These are phyloP conservation scores for Pilaira anomala DNA, from an alignment of 192 early-diverging fungal genomes.

Conservation along the genomic window DNA sequence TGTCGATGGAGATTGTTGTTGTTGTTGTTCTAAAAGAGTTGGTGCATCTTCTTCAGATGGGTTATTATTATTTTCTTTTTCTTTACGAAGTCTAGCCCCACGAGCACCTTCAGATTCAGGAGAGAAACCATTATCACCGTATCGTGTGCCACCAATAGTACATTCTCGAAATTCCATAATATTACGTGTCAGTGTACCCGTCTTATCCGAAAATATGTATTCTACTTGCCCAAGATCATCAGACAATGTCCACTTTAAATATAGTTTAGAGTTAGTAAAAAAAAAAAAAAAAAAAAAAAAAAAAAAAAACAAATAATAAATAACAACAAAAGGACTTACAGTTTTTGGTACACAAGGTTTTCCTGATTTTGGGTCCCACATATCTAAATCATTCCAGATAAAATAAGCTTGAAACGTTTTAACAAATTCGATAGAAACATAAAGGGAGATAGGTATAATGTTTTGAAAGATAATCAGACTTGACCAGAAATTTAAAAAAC, in stretches of 20 bases:
- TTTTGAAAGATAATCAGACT: constrained; percentile 93
- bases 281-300: background rate
- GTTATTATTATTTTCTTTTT: constrained; percentile 51
- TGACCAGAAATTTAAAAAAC: constrained; percentile 48
- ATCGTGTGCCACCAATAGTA: constrained; percentile 80
- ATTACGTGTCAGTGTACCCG: constrained; percentile 93
- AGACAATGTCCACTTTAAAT: constrained; percentile 83
- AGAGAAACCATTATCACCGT: constrained; percentile 75
- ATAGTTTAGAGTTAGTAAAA: background rate
- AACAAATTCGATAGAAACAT: constrained; percentile 90
- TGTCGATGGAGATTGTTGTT: too few relatives aligned
- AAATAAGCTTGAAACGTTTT: constrained; percentile 87
- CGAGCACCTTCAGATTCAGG: constrained; percentile 57
- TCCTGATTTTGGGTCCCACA: constrained; percentile 70
- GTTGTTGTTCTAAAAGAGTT: constrained; percentile 36
- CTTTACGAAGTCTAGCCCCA: constrained; percentile 44
- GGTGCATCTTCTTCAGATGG: constrained; percentile 39
- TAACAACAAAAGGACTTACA: constrained; percentile 33
- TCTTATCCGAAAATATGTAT: constrained; percentile 97
- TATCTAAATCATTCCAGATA: constrained; percentile 87
- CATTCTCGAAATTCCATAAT: constrained; percentile 97
- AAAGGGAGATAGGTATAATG: constrained; percentile 94
- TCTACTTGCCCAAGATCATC: constrained; percentile 96
- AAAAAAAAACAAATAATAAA: background rate
- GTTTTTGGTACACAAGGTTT: constrained; percentile 63